Evolutionary conservation across 2,329 filamentous ascomycete species (phyloP).

Genomic region (Trichophaea hybrida): DNA sequence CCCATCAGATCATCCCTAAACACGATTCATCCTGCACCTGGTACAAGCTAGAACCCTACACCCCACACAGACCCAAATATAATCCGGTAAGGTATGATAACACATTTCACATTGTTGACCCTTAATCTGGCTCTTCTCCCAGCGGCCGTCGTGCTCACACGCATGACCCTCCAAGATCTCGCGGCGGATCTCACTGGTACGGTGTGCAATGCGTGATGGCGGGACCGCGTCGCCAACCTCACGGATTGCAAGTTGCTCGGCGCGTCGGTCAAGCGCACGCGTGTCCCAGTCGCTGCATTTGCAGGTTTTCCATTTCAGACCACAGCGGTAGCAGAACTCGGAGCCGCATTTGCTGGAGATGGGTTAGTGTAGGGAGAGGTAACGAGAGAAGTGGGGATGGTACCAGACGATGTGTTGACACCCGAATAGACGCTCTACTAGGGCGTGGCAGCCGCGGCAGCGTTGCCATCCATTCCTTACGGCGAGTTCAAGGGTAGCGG

Average conservation of each 20-base stretch:
- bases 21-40: constrained; percentile 16
- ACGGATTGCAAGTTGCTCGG: constrained; percentile 19
- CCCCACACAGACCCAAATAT: constrained; percentile 11
- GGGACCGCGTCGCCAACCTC: not conserved
- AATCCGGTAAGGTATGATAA: not conserved
- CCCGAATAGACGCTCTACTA: constrained; percentile 25
- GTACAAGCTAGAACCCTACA: constrained; percentile 15
- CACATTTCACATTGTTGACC: constrained; percentile 15
- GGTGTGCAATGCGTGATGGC: not conserved
- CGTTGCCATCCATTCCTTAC: constrained; percentile 26
- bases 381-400: not conserved
- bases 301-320: constrained; percentile 16
- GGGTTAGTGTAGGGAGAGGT: not conserved
- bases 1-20: not conserved
- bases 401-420: constrained; percentile 27
- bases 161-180: constrained; percentile 1
- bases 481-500: constrained; percentile 22
- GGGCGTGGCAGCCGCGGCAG: constrained; percentile 23
- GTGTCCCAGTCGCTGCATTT: constrained; percentile 16
- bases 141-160: constrained; percentile 14
- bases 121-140: not conserved
- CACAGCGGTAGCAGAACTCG: constrained; percentile 21
- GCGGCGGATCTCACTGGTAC: not conserved
- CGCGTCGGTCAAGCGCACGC: constrained; percentile 5
- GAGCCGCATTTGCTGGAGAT: constrained; percentile 10